Percentiles rank a stretch among this genome's conserved stretches.
Conservation (phyloP, 192 early-diverging fungal genomes). For the Phlyctochytrium planicorne region DNA sequence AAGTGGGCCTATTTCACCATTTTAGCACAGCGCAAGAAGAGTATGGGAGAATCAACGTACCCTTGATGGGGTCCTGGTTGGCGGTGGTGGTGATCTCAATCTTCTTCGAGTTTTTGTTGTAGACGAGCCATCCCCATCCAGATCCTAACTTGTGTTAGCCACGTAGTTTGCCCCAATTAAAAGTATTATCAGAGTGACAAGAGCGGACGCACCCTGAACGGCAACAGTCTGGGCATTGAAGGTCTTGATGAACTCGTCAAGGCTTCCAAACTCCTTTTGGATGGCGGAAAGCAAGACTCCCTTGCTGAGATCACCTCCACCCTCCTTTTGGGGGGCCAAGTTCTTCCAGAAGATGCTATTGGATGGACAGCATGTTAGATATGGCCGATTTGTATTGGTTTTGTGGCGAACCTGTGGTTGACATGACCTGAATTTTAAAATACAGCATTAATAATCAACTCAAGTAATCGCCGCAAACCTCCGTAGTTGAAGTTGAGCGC, state of each 20-base stretch:
- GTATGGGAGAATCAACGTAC: conserved; percentile 9
- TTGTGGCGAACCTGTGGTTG: conserved; percentile 31
- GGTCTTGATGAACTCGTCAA: conserved; percentile 73
- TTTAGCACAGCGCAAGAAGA: conserved; percentile 18
- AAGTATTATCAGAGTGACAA: neutral
- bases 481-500: conserved; percentile 92
- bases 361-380: too few relatives aligned
- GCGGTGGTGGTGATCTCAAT: conserved; percentile 84
- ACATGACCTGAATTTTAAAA: conserved; percentile 26
- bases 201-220: conserved; percentile 70
- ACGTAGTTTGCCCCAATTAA: neutral
- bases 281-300: conserved; percentile 74
- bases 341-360: conserved; percentile 93
- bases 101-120: conserved; percentile 72
- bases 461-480: conserved; percentile 45
- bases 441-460: conserved; percentile 9
- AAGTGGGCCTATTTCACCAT: conserved; percentile 34
- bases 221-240: conserved; percentile 79
- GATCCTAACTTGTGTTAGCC: too few relatives aligned
- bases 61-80: conserved; percentile 82
- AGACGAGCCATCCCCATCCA: conserved; percentile 95
- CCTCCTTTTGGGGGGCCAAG: conserved; percentile 76
- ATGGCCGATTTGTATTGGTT: neutral
- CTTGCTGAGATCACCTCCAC: conserved; percentile 73
- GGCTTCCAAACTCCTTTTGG: conserved; percentile 76